A percentile compares a stretch with the other conserved stretches of the same genome.
These are phyloP conservation scores for Tolypocladium sp. DNA, from an alignment of 2,329 filamentous ascomycete species.

Conservation along the genomic window DNA sequence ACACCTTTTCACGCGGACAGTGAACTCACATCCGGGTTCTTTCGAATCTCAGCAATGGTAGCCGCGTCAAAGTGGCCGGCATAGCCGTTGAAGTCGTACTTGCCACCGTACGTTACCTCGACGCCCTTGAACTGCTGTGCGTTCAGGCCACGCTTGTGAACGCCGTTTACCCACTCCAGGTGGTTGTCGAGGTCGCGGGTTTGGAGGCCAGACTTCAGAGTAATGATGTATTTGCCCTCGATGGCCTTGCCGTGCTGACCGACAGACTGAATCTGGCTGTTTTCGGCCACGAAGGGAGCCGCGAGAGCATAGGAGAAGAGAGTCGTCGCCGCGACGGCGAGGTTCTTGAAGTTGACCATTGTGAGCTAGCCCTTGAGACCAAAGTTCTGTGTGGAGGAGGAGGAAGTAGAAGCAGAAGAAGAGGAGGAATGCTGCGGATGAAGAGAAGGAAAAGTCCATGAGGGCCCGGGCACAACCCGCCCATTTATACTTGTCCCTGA, in stretches of 20 bases:
- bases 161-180: constrained; percentile 37
- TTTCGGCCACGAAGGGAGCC: constrained; percentile 11
- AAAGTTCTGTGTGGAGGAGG: background rate
- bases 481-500: background rate
- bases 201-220: constrained; percentile 44
- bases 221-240: constrained; percentile 47
- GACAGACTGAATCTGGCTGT: constrained; percentile 1
- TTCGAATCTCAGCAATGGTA: constrained; percentile 30
- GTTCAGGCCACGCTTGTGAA: constrained; percentile 44
- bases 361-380: constrained; percentile 5
- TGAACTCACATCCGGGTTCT: constrained; percentile 29
- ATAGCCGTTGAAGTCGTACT: constrained; percentile 29
- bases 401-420: background rate
- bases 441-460: background rate
- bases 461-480: background rate
- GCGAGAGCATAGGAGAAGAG: constrained; percentile 12
- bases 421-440: background rate
- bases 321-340: constrained; percentile 14
- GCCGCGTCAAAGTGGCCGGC: constrained; percentile 30
- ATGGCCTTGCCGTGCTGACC: constrained; percentile 14
- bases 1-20: no score
- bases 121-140: constrained; percentile 32
- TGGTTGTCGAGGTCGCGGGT: constrained; percentile 36
- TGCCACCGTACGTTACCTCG: constrained; percentile 18
- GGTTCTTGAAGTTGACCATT: constrained; percentile 20